A percentile compares a stretch with the other conserved stretches of the same genome.
Evolutionary conservation across 805 yeast species (phyloP).

Genomic region (Wickerhamomyces strasburgensis): DNA sequence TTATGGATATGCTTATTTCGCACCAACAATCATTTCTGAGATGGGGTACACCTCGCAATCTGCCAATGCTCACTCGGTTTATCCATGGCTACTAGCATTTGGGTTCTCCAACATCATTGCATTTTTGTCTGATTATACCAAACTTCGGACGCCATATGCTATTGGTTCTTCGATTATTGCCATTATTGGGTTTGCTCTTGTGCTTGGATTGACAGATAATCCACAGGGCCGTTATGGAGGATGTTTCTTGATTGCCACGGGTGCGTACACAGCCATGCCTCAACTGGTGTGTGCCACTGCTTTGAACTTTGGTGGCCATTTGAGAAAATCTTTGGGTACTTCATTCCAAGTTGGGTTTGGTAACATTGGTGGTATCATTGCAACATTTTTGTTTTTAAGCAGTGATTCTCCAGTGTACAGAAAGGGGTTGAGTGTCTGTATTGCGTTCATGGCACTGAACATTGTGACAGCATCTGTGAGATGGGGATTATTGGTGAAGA

Average conservation of each 20-base stretch:
- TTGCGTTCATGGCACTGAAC: constrained; percentile 40
- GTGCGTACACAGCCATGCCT: constrained; percentile 35
- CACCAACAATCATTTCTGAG: constrained; percentile 35
- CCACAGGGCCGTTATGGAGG: constrained; percentile 39
- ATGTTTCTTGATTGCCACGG: constrained; percentile 33
- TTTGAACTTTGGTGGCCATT: constrained; percentile 35
- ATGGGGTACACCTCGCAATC: constrained; percentile 55
- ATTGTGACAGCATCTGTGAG: constrained; percentile 31
- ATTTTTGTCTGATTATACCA: constrained; percentile 49
- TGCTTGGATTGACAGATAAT: constrained; percentile 31
- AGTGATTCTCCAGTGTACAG: constrained; percentile 37
- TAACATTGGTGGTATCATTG: constrained; percentile 36
- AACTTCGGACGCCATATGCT: constrained; percentile 40
- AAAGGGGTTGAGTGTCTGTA: constrained; percentile 36
- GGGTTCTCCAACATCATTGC: constrained; percentile 63
- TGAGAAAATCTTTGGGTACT: constrained; percentile 35
- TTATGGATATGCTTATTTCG: constrained; percentile 41
- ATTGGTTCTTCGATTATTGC: constrained; percentile 30
- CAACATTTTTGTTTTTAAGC: constrained; percentile 33
- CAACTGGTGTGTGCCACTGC: constrained; percentile 33
- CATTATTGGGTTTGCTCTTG: constrained; percentile 30
- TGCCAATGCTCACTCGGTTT: constrained; percentile 78
- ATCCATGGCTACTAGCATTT: constrained; percentile 80
- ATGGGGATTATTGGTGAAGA: constrained; percentile 26
- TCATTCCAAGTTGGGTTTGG: constrained; percentile 36